Evolutionary conservation across 108 stramenopile genomes (phyloP).

Genomic region (Cylindrotheca closterium): DNA sequence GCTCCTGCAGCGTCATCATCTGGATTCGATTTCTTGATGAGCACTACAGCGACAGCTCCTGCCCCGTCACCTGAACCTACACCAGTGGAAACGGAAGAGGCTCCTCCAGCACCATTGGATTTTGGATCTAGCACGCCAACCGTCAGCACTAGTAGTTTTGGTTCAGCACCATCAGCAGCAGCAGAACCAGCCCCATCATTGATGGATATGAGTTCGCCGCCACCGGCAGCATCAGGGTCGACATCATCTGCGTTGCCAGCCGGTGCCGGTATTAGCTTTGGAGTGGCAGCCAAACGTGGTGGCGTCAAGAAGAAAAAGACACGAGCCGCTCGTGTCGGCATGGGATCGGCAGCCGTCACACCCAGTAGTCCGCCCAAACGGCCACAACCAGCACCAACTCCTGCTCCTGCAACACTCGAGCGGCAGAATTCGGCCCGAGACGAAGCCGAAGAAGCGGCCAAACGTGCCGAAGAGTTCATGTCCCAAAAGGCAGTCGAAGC

Average conservation of each 20-base stretch:
- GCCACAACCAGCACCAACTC: not conserved
- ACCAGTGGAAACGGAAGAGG: not conserved
- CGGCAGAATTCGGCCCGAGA: conserved; percentile 17
- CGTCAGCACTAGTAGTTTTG: not conserved
- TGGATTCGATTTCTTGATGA: conserved; percentile 7
- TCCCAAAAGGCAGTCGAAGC: conserved; percentile 22
- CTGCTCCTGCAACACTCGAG: not conserved
- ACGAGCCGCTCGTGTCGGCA: conserved; percentile 23
- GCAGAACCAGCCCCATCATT: not conserved
- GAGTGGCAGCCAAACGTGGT: conserved; percentile 14
- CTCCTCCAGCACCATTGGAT: not conserved
- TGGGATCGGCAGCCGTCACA: conserved; percentile 13
- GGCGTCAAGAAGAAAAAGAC: conserved; percentile 44
- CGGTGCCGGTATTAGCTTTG: conserved; percentile 43
- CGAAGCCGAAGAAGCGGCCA: conserved; percentile 33
- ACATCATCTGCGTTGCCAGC: conserved; percentile 11
- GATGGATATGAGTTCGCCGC: not conserved
- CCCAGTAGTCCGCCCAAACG: not conserved
- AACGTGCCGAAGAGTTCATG: conserved; percentile 46
- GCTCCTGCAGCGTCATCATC: not conserved
- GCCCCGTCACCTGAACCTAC: not conserved
- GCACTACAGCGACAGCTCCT: not conserved
- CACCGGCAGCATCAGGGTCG: not conserved
- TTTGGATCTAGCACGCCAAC: not conserved
- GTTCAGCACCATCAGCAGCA: conserved; percentile 3